Evolutionary conservation across 768 basidiomycete species (phyloP).

Genomic region (Hypsizygus marmoreus): DNA sequence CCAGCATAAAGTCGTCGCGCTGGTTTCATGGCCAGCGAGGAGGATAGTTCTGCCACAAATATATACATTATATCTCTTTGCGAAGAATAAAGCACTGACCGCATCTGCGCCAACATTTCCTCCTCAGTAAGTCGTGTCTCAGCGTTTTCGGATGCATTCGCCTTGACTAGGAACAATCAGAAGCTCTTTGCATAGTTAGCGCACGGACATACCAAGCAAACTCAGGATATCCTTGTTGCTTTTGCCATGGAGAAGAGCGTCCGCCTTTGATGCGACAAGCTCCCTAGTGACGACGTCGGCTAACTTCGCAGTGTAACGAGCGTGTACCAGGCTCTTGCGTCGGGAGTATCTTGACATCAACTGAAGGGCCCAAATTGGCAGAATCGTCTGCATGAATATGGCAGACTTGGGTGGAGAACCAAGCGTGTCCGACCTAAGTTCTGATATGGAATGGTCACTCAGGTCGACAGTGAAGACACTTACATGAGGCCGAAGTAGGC

Average conservation of each 20-base stretch:
- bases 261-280: constrained; percentile 49
- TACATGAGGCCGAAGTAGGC: constrained; percentile 56
- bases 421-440: constrained; percentile 48
- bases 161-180: constrained; percentile 35
- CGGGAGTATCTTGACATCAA: constrained; percentile 49
- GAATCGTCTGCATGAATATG: constrained; percentile 50
- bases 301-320: constrained; percentile 43
- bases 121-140: constrained; percentile 36
- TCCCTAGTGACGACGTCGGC: constrained; percentile 47
- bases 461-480: constrained; percentile 6
- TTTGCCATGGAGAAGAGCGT: constrained; percentile 49
- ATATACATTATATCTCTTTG: neutral
- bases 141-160: constrained; percentile 43
- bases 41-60: constrained; percentile 38
- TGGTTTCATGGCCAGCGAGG: constrained; percentile 62
- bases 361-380: constrained; percentile 48
- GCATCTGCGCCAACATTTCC: constrained; percentile 44
- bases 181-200: neutral
- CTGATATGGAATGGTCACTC: neutral
- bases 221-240: constrained; percentile 56
- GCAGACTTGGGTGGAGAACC: constrained; percentile 46
- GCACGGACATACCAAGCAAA: constrained; percentile 47
- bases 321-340: constrained; percentile 45
- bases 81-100: constrained; percentile 17
- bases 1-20: constrained; percentile 61